These are phyloP conservation scores for Cutaneotrichosporon sp. DNA, from an alignment of 1,284 basidiomycete species.

Conservation along the genomic window DNA sequence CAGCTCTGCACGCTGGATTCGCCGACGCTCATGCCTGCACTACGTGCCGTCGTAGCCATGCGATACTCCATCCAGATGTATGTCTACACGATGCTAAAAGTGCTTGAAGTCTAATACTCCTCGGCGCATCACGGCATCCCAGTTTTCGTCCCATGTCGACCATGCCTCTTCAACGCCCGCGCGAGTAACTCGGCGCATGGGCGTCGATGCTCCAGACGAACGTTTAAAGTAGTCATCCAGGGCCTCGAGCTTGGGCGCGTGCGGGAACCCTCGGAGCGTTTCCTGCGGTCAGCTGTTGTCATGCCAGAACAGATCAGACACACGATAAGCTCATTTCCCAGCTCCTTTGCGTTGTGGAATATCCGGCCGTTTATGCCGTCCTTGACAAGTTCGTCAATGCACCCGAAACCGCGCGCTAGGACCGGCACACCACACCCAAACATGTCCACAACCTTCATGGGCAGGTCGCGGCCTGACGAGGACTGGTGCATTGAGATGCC, in stretches of 20 bases:
- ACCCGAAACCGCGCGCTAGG: conserved; percentile 79
- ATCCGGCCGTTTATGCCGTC: conserved; percentile 77
- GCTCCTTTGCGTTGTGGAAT: conserved; percentile 65
- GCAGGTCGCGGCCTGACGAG: conserved; percentile 85
- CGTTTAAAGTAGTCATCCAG: conserved; percentile 49
- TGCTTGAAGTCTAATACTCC: conserved; percentile 18
- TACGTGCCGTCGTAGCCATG: background rate
- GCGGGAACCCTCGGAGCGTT: conserved; percentile 61
- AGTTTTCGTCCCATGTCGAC: conserved; percentile 79
- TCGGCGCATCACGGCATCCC: conserved; percentile 58
- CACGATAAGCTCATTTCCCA: conserved; percentile 71
- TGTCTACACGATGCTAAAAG: background rate
- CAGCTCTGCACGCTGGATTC: too few species aligned
- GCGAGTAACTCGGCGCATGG: conserved; percentile 16
- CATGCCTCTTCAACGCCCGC: conserved; percentile 50
- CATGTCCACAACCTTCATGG: conserved; percentile 99
- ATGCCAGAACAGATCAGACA: conserved; percentile 18
- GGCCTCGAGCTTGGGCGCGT: conserved; percentile 52
- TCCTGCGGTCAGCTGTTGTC: conserved; percentile 47
- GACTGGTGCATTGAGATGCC: conserved; percentile 88
- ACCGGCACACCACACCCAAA: conserved; percentile 94
- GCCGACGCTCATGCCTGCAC: too few species aligned
- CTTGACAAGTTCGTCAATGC: conserved; percentile 81
- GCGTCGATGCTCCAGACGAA: background rate
- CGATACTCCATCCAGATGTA: conserved; percentile 1